These are phyloP conservation scores for Pythium sukuiense DNA, from an alignment of 352 stramenopile species.

Conservation along the genomic window DNA sequence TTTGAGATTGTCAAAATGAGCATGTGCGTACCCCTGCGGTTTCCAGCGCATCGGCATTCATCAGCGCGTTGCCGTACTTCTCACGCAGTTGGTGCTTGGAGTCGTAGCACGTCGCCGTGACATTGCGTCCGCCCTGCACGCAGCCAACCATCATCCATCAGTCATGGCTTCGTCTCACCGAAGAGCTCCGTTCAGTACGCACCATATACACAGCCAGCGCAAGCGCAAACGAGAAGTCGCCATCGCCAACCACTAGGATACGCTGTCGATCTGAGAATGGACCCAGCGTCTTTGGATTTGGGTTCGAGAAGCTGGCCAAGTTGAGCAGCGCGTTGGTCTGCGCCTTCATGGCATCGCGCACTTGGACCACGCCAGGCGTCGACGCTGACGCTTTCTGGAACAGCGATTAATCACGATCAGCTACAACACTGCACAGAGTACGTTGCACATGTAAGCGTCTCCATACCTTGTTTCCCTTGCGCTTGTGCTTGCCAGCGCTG, in stretches of 20 bases:
- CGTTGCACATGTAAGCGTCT: background rate
- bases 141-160: background rate
- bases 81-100: constrained; percentile 62
- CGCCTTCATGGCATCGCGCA: constrained; percentile 45
- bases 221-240: constrained; percentile 83
- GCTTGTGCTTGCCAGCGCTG: constrained; percentile 24
- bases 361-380: constrained; percentile 20
- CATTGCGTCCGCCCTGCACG: constrained; percentile 57
- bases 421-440: no score
- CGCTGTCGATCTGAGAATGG: constrained; percentile 72
- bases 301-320: constrained; percentile 69
- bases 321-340: constrained; percentile 73
- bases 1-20: no score
- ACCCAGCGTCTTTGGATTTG: constrained; percentile 80
- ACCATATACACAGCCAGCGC: constrained; percentile 75
- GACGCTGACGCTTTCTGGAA: constrained; percentile 28
- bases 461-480: constrained; percentile 17
- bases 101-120: constrained; percentile 78
- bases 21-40: constrained; percentile 48
- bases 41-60: constrained; percentile 71
- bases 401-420: background rate
- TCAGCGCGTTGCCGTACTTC: constrained; percentile 68
- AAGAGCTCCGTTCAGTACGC: background rate
- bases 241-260: constrained; percentile 84
- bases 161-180: background rate